Evolutionary conservation across 177 flowering plant genomes (phyloP).

Genomic region (Tripterygium wilfordii): DNA sequence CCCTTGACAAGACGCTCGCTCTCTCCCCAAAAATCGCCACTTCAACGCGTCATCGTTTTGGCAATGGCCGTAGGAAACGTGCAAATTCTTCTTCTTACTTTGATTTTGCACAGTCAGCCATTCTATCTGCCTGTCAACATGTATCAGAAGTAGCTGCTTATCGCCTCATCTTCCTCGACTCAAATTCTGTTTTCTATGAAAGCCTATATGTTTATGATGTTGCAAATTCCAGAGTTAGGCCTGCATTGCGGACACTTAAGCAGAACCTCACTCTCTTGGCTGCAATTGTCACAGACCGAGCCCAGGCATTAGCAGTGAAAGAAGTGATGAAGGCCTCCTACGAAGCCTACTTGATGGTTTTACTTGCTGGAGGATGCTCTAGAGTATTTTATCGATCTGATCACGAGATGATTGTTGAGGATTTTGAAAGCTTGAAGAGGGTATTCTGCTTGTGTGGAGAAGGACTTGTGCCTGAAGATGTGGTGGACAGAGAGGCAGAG

Average conservation of each 20-base stretch:
- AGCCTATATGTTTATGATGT: constrained; percentile 58
- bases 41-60: constrained; percentile 21
- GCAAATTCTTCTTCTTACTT: constrained; percentile 38
- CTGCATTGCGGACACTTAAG: constrained; percentile 63
- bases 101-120: constrained; percentile 38
- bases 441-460: constrained; percentile 61
- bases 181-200: constrained; percentile 57
- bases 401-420: constrained; percentile 68
- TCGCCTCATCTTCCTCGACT: constrained; percentile 80
- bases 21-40: constrained; percentile 42
- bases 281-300: constrained; percentile 58
- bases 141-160: constrained; percentile 84
- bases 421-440: constrained; percentile 63
- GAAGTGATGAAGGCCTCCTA: constrained; percentile 84
- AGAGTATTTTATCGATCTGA: constrained; percentile 52
- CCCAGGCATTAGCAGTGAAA: constrained; percentile 64
- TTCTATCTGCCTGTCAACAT: constrained; percentile 51
- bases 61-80: constrained; percentile 18
- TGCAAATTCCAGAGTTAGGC: constrained; percentile 55
- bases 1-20: constrained; percentile 63
- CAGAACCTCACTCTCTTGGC: constrained; percentile 74
- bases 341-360: constrained; percentile 78
- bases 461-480: constrained; percentile 47
- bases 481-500: constrained; percentile 45
- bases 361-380: constrained; percentile 77